phyloP scores from a whole-genome alignment of 2,329 filamentous ascomycete genomes.

The Cladophialophora psammophila region DNA sequence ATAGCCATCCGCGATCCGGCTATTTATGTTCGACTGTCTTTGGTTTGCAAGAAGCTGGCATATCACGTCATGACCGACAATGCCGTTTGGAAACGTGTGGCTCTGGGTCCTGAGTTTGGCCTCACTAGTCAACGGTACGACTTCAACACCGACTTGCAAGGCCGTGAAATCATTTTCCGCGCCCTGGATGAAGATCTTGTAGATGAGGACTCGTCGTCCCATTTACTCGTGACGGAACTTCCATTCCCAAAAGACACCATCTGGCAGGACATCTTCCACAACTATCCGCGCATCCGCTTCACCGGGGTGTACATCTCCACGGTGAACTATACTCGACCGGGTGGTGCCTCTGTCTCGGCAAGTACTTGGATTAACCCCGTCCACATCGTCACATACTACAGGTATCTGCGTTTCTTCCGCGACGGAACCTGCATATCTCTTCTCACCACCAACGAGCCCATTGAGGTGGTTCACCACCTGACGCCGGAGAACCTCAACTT shows the following conservation, averaged over 20 bases:
- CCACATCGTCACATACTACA: slow-evolving; percentile 97
- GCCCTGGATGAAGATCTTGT: slow-evolving; percentile 39
- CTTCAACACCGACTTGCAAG: slow-evolving; percentile 69
- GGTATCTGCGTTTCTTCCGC: slow-evolving; percentile 93
- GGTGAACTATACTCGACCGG: slow-evolving; percentile 89
- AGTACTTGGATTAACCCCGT: slow-evolving; percentile 82
- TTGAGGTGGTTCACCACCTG: slow-evolving; percentile 86
- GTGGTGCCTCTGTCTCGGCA: slow-evolving; percentile 73
- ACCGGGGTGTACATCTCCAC: slow-evolving; percentile 97
- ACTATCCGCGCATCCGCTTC: slow-evolving; percentile 86
- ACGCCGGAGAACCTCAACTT: slow-evolving; percentile 70
- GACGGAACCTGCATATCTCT: slow-evolving; percentile 85
- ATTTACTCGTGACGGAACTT: slow-evolving; percentile 39
- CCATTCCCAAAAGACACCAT: slow-evolving; percentile 38
- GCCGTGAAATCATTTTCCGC: slow-evolving; percentile 43
- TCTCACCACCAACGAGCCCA: slow-evolving; percentile 79
- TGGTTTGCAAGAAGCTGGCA: slow-evolving; percentile 86
- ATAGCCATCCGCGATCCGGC: slow-evolving; percentile 79
- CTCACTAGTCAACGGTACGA: slow-evolving; percentile 84
- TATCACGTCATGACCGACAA: slow-evolving; percentile 86
- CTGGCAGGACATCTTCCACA: slow-evolving; percentile 76
- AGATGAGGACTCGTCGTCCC: slow-evolving; percentile 41
- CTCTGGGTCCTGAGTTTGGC: slow-evolving; percentile 74
- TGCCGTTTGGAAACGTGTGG: slow-evolving; percentile 81
- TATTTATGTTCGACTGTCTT: slow-evolving; percentile 75